Conservation (phyloP, 176 grass and related monocot genomes). For the Oryza australiensis region DNA sequence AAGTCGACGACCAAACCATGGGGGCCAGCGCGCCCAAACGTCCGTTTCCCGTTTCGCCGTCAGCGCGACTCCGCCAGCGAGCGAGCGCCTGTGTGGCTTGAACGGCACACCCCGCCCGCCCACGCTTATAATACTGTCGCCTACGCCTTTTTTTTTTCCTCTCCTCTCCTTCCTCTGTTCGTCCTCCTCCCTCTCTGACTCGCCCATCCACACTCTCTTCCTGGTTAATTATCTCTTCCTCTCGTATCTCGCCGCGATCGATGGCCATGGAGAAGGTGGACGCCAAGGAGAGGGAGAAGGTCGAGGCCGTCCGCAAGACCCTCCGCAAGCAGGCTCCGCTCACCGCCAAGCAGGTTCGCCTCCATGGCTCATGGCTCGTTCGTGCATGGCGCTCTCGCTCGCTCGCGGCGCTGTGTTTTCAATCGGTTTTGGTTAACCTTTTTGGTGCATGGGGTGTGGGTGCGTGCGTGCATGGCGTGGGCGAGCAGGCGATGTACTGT, state of each 20-base stretch:
- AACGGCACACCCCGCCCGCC: slow-evolving; percentile 31
- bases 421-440: not conserved
- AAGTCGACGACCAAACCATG: slow-evolving; percentile 31
- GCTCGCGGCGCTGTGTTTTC: not conserved
- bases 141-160: not conserved
- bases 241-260: not conserved
- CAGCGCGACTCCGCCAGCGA: not conserved
- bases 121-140: slow-evolving; percentile 44
- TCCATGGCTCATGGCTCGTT: not conserved
- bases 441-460: not conserved
- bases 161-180: not conserved
- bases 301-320: slow-evolving; percentile 76
- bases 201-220: not conserved
- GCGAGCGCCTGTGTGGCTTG: not conserved
- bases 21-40: slow-evolving; percentile 5
- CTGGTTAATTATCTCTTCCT: not conserved
- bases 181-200: not conserved
- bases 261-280: slow-evolving; percentile 85
- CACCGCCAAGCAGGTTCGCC: slow-evolving; percentile 71
- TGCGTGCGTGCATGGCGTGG: not conserved
- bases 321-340: slow-evolving; percentile 86
- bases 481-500: slow-evolving; percentile 82
- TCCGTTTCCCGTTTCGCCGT: slow-evolving; percentile 37
- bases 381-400: too few species aligned
- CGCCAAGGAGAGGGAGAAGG: slow-evolving; percentile 63